Percentiles rank a stretch among this genome's conserved stretches.
These are phyloP conservation scores for Chlorella sp. DNA, from an alignment of 139 green algal species.

Conservation along the genomic window DNA sequence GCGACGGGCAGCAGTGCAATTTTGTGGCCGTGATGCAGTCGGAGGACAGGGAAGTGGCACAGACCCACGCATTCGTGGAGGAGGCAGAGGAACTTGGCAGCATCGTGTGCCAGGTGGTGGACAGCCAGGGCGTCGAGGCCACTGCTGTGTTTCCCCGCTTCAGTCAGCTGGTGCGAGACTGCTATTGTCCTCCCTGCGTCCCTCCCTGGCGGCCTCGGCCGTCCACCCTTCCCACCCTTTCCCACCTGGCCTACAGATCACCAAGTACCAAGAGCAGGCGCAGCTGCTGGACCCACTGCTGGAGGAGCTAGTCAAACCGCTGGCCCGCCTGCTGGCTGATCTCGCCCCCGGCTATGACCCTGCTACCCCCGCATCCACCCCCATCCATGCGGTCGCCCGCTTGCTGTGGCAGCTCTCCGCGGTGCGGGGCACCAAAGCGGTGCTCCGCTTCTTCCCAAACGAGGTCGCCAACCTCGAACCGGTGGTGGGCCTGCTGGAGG, in stretches of 20 bases:
- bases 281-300: slow-evolving; percentile 93
- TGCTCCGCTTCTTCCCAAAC: slow-evolving; percentile 91
- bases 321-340: slow-evolving; percentile 62
- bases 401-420: slow-evolving; percentile 80
- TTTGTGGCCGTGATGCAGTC: not conserved
- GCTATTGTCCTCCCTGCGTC: not conserved
- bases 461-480: slow-evolving; percentile 80
- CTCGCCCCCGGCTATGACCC: not conserved
- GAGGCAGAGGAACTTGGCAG: slow-evolving; percentile 48
- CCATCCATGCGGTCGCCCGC: slow-evolving; percentile 46
- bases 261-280: slow-evolving; percentile 94
- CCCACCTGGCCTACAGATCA: slow-evolving; percentile 60
- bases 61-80: slow-evolving; percentile 16
- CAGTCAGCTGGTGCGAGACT: slow-evolving; percentile 51
- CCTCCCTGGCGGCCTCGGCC: not conserved
- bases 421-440: slow-evolving; percentile 86
- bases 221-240: not conserved
- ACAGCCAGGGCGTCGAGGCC: slow-evolving; percentile 29
- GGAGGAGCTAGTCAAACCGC: slow-evolving; percentile 74
- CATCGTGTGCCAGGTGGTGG: slow-evolving; percentile 43
- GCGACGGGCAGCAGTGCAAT: not conserved
- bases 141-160: slow-evolving; percentile 46
- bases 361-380: not conserved
- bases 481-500: slow-evolving; percentile 67
- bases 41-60: not conserved